Conservation (phyloP, 768 basidiomycete species). For the Saitozyma sp. region DNA sequence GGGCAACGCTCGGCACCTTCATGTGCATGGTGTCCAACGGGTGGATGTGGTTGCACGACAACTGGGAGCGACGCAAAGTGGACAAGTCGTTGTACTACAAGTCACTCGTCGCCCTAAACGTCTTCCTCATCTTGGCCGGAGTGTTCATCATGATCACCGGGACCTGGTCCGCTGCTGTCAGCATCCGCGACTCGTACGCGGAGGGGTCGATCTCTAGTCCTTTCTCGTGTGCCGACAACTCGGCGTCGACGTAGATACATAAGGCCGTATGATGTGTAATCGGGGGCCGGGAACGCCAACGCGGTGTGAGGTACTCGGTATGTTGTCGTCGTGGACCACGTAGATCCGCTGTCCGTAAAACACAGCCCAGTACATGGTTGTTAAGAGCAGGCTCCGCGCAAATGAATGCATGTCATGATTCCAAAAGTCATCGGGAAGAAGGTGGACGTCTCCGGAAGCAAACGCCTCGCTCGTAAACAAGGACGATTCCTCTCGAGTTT, state of each 20-base stretch:
- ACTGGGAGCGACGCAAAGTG: constrained; percentile 17
- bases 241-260: constrained; percentile 5
- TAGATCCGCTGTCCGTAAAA: no score
- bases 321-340: no score
- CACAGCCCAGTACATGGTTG: no score
- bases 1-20: constrained; percentile 15
- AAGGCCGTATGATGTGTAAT: no score
- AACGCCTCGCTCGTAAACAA: no score
- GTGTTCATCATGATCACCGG: constrained; percentile 40
- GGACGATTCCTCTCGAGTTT: no score
- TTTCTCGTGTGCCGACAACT: constrained; percentile 42
- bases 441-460: no score
- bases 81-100: constrained; percentile 31
- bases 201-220: constrained; percentile 14
- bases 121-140: constrained; percentile 32
- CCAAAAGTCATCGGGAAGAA: no score
- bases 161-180: constrained; percentile 29
- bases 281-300: background rate
- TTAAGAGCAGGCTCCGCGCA: no score
- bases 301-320: no score
- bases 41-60: constrained; percentile 45
- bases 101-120: constrained; percentile 23
- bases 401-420: no score
- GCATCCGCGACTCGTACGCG: constrained; percentile 15
- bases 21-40: constrained; percentile 26